Percentiles rank a stretch among this genome's conserved stretches.
Evolutionary conservation across 768 basidiomycete genomes (phyloP).

Genomic region (Glaciozyma antarctica): DNA sequence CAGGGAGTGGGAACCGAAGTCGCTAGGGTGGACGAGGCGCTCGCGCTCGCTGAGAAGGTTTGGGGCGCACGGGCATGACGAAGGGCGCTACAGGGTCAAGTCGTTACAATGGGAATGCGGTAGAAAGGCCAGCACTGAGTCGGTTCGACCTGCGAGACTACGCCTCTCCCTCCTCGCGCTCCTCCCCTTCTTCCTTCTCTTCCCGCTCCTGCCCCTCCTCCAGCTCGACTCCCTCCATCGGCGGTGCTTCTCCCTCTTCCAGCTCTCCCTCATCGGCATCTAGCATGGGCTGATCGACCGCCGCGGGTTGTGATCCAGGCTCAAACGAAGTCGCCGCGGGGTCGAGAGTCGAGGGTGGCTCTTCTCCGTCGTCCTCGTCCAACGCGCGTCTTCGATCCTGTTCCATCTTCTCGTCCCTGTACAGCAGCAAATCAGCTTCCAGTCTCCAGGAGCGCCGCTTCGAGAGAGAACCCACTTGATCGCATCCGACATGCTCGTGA

Average conservation of each 20-base stretch:
- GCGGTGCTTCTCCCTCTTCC: not conserved
- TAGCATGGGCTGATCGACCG: not conserved
- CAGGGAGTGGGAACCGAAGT: slow-evolving; percentile 74
- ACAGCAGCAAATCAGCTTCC: not conserved
- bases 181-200: not conserved
- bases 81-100: not conserved
- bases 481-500: slow-evolving; percentile 22
- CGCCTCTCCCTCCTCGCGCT: not conserved
- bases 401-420: slow-evolving; percentile 28
- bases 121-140: not conserved
- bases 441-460: not conserved
- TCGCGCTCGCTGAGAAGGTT: slow-evolving; percentile 14
- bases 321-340: slow-evolving; percentile 19
- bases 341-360: not conserved
- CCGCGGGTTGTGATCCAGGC: not conserved
- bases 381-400: slow-evolving; percentile 23
- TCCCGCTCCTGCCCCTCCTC: not conserved
- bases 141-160: not conserved
- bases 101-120: not conserved
- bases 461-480: slow-evolving; percentile 13
- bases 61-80: slow-evolving; percentile 4
- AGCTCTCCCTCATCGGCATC: not conserved
- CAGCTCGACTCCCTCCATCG: not conserved
- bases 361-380: slow-evolving; percentile 22
- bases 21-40: slow-evolving; percentile 56